Evolutionary conservation across 2,329 filamentous ascomycete species (phyloP), one percentile per base, ranked within the genome.

Genomic region (Fusarium pininemorale): DNA sequence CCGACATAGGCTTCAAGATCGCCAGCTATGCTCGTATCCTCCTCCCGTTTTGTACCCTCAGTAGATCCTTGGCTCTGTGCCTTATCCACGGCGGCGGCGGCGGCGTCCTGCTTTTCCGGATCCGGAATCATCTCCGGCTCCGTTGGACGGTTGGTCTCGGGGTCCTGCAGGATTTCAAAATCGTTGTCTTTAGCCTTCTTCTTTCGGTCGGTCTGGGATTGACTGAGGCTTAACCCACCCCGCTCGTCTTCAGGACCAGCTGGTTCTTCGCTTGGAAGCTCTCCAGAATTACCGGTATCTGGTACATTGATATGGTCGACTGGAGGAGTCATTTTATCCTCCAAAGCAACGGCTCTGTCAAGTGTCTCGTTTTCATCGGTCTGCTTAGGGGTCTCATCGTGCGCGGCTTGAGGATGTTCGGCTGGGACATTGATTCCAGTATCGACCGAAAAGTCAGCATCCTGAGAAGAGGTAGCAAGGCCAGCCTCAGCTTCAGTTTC

Each of bases 181-280:
- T 78, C 79, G 68, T 70, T 69, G 70, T 79, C 72, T 76, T 81
- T 80, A 79, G 79, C 73, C 71, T 78, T 79, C 61, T 82, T 81
- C 66, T 82, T 79, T 66, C 82, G 81, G 66, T 80, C 77, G 66
- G 80, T 81, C 67, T 81, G 77, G 59, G 79, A 77, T 64, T 69
- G 70, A 66, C 77, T 79, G 47, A 73, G 73, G 75, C 73, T 78
- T 57, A 77, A 78, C 72, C 77, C 76, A 79, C 75, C 77, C 75
- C 71, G 75, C 63, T 79, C 77, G 73, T 80, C 77, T 76, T 79
- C 74, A 73, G 78, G 75, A 76, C 70, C 72, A 68, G 71, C 70
- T 68, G 69, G 66, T 64, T 77, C 75, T 70, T 77, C 72, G 62
- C 65, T 77, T 51, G 74, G 66, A 70, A 58, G 63, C 50, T 76